phyloP scores from a whole-genome alignment of 2,329 filamentous ascomycete genomes.

The Didymella glomerata region DNA sequence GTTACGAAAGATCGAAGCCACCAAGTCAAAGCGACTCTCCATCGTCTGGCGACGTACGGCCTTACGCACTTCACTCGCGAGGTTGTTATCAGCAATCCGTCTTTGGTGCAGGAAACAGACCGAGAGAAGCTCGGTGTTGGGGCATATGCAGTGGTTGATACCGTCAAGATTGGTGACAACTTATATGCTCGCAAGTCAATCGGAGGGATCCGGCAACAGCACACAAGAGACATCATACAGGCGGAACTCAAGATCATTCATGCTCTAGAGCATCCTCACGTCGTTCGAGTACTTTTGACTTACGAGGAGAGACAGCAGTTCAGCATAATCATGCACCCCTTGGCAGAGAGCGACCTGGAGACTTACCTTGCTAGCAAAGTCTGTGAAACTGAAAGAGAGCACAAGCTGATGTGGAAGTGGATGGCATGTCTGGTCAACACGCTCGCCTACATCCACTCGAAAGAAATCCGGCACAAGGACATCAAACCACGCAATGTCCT shows the following conservation, averaged over 20 bases:
- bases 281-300: constrained; percentile 1
- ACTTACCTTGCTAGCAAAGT: background rate
- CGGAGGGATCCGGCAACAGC: background rate
- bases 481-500: constrained; percentile 31
- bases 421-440: constrained; percentile 20
- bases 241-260: constrained; percentile 3
- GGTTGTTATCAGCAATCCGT: background rate
- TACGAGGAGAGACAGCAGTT: constrained; percentile 1
- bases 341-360: constrained; percentile 5
- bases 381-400: background rate
- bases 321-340: constrained; percentile 4
- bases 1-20: background rate
- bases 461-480: constrained; percentile 30
- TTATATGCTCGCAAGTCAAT: constrained; percentile 9
- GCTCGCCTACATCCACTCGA: constrained; percentile 24
- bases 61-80: constrained; percentile 4
- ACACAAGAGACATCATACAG: background rate
- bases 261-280: constrained; percentile 1
- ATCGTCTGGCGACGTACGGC: background rate
- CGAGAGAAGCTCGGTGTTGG: background rate
- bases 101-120: background rate
- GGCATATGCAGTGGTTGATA: background rate
- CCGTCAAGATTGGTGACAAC: background rate
- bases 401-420: background rate
- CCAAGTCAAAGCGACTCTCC: background rate